Percentiles rank a stretch among this genome's conserved stretches.
Evolutionary conservation across 164 flowering plant species (phyloP).

Genomic region (Kingdonia uniflora): DNA sequence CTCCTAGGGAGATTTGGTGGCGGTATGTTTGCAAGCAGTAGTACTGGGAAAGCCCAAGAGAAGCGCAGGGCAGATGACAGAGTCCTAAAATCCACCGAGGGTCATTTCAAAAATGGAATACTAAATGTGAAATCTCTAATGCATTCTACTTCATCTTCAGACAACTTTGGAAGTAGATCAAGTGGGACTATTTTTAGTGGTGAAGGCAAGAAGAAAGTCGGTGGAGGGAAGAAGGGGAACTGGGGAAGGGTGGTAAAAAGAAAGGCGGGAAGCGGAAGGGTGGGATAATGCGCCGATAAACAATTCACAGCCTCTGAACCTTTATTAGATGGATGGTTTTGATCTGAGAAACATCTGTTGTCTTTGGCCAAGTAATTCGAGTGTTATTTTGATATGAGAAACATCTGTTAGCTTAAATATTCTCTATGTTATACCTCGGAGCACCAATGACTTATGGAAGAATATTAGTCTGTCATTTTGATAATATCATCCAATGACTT

Average conservation of each 20-base stretch:
- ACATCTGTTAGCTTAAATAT: too few species aligned
- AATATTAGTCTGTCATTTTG: too few species aligned
- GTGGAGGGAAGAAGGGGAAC: slow-evolving; percentile 21
- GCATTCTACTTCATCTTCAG: slow-evolving; percentile 1
- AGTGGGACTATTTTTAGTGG: slow-evolving; percentile 6
- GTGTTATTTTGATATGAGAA: too few species aligned
- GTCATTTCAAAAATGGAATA: slow-evolving; percentile 56
- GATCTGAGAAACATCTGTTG: too few species aligned
- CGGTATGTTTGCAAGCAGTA: slow-evolving; percentile 11
- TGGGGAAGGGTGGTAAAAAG: background rate
- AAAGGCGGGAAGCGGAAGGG: slow-evolving; percentile 29
- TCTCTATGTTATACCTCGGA: too few species aligned
- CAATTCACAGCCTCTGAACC: too few species aligned
- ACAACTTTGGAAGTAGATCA: too few species aligned
- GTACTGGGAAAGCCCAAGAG: slow-evolving; percentile 18
- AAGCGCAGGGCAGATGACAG: slow-evolving; percentile 48
- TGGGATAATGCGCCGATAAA: slow-evolving; percentile 16
- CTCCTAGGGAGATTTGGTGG: slow-evolving; percentile 47
- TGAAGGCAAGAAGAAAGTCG: slow-evolving; percentile 23
- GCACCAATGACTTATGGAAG: too few species aligned
- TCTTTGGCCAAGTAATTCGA: too few species aligned
- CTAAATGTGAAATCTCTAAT: slow-evolving; percentile 65
- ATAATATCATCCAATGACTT: too few species aligned
- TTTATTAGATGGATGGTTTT: too few species aligned
- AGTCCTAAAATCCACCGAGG: slow-evolving; percentile 57